These are phyloP conservation scores for Teunomyces tritomae DNA, from an alignment of 805 yeast species.

Conservation along the genomic window DNA sequence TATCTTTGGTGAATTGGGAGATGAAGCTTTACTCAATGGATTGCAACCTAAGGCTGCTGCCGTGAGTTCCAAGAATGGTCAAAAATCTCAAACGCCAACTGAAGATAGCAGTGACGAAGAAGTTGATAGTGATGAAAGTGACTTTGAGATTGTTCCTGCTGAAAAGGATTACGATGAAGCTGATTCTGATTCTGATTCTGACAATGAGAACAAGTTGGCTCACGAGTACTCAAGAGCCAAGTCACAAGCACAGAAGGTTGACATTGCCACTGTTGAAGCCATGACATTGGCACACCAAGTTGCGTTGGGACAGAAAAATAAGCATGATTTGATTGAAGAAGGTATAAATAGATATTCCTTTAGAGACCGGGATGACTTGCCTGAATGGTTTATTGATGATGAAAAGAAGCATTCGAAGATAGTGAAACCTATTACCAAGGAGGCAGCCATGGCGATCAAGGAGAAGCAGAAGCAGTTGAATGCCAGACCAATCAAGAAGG, in stretches of 20 bases:
- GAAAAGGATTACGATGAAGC: conserved; percentile 18
- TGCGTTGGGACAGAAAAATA: conserved; percentile 83
- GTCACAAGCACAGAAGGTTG: conserved; percentile 63
- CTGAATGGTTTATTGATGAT: conserved; percentile 96
- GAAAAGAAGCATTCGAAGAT: conserved; percentile 84
- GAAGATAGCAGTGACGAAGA: conserved; percentile 37
- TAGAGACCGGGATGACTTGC: conserved; percentile 86
- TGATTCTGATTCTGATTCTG: conserved; percentile 43
- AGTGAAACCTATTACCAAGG: conserved; percentile 91
- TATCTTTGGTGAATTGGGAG: conserved; percentile 40
- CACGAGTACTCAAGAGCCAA: conserved; percentile 37
- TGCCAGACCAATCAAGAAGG: conserved; percentile 98
- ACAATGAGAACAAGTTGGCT: conserved; percentile 44
- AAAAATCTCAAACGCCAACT: neutral
- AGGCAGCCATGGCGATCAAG: conserved; percentile 48
- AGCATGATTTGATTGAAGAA: conserved; percentile 84
- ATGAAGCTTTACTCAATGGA: conserved; percentile 48
- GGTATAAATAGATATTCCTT: conserved; percentile 91
- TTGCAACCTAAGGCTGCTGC: conserved; percentile 22
- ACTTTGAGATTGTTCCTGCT: conserved; percentile 43
- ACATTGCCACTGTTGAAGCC: conserved; percentile 88
- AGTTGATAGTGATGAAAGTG: conserved; percentile 35
- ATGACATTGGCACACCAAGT: conserved; percentile 97
- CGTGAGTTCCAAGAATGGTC: conserved; percentile 11
- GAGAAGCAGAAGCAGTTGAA: conserved; percentile 60